These are phyloP conservation scores for Xanthoconium separans DNA, from an alignment of 1,284 basidiomycete genomes.

Conservation along the genomic window DNA sequence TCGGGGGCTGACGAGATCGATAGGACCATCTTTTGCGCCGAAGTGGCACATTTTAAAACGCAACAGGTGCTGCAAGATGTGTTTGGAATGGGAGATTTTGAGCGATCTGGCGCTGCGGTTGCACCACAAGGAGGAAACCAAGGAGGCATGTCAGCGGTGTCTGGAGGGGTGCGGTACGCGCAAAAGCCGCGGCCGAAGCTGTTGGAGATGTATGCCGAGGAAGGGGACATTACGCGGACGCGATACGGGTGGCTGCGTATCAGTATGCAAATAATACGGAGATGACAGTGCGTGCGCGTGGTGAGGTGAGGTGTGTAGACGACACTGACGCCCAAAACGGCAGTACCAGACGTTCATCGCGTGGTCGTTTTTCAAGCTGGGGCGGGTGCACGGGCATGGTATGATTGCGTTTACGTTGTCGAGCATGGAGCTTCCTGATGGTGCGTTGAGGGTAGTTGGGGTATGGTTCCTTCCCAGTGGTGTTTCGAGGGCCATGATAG, in stretches of 20 bases:
- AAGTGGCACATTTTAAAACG: constrained; percentile 98
- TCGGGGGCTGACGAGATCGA: neutral
- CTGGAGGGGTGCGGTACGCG: constrained; percentile 81
- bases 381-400: too few species aligned
- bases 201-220: constrained; percentile 93
- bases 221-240: constrained; percentile 90
- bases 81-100: constrained; percentile 98
- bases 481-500: too few species aligned
- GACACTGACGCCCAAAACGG: too few species aligned
- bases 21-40: constrained; percentile 99
- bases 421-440: too few species aligned
- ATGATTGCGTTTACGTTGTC: too few species aligned
- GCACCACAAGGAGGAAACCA: constrained; percentile 96
- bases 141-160: constrained; percentile 98
- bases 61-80: constrained; percentile 95
- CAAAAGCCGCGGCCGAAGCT: constrained; percentile 90
- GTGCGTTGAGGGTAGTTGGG: too few species aligned
- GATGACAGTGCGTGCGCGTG: constrained; percentile 66
- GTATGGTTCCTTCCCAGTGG: too few species aligned
- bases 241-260: constrained; percentile 91
- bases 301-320: too few species aligned
- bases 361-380: too few species aligned
- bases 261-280: constrained; percentile 84
- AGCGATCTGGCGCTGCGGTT: constrained; percentile 91
- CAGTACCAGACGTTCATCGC: too few species aligned